Evolutionary conservation across 2,329 filamentous ascomycete species (phyloP), one percentile per base, ranked within the genome.

Genomic region (Claviceps sp.): DNA sequence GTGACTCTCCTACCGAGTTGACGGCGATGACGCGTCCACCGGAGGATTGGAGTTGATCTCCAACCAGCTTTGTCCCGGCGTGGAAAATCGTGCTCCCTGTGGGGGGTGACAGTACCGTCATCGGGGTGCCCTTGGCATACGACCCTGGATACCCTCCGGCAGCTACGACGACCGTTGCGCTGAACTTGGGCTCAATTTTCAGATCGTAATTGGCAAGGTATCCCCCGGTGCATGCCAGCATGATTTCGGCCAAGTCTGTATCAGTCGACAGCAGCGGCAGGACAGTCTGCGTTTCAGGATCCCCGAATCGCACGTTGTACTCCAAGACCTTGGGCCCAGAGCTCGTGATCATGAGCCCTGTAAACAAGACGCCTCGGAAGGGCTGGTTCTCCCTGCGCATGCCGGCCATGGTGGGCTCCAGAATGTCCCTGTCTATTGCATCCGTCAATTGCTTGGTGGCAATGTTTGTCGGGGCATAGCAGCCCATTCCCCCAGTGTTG

Each of bases 401-500:
- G 53, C 89, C 90, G 54, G 88, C 79, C 55, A 97, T 81, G 2
- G 90, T 96, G 5, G 91, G 90, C 65, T 89, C 81, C 18, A 97
- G 78, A 51, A 96, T 85, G 38, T 85, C 85, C 52, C 76, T 75
- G 64, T 96, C 85, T 55, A 98, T 82, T 54, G 82, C 76, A n/a
- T 84, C 84, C 18, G 93, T 77, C n/a, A 95, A 74, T 55, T 84
- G 80, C 49, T 82, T 78, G 0, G 84, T 85, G 34, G 85, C 83
- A 60, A 90, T 84, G 57, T 81, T 85, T 1, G 90, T 94, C 18
- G 87, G 87, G 14, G 90, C 89, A 68, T 97, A 97, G 65, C 89
- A 95, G 49, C 93, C 93, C 93, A 97, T 97, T 41, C 93, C 93
- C 54, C 91, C 93, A 2, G 93, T 97, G 71, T 97, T 97, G 40